A percentile compares a stretch with the other conserved stretches of the same genome.
phyloP scores from a whole-genome alignment of 2,329 filamentous ascomycete genomes.

The Venturia effusa region DNA sequence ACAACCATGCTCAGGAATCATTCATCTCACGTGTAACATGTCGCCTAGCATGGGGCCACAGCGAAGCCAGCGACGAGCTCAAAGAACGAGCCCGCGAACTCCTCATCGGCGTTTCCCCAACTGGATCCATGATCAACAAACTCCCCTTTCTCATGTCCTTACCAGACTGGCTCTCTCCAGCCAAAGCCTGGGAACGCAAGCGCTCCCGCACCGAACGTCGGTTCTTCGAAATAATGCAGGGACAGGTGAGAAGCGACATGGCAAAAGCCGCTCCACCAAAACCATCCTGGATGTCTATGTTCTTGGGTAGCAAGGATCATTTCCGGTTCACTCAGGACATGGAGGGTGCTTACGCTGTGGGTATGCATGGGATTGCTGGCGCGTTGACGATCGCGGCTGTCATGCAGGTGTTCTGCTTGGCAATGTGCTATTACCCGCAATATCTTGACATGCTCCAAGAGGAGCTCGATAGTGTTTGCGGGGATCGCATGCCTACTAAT shows the following conservation, averaged over 20 bases:
- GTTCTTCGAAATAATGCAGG: constrained; percentile 35
- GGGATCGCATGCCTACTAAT: constrained; percentile 24
- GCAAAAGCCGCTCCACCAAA: constrained; percentile 20
- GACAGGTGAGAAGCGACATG: constrained; percentile 27
- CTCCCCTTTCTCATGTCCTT: constrained; percentile 34
- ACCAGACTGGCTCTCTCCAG: constrained; percentile 30
- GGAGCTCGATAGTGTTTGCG: constrained; percentile 30
- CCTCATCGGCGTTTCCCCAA: constrained; percentile 34
- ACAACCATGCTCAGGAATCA: constrained; percentile 34
- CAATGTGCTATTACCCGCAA: constrained; percentile 34
- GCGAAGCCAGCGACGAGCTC: constrained; percentile 33
- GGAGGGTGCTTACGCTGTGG: constrained; percentile 35
- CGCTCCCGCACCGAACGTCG: constrained; percentile 31
- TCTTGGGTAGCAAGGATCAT: constrained; percentile 28
- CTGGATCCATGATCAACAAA: constrained; percentile 34
- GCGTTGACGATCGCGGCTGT: constrained; percentile 36
- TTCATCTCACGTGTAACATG: constrained; percentile 37
- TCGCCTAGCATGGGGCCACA: constrained; percentile 35
- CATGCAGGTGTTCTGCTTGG: constrained; percentile 37
- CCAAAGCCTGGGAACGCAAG: constrained; percentile 34
- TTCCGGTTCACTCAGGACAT: constrained; percentile 33
- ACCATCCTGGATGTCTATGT: constrained; percentile 33
- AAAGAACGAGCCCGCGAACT: constrained; percentile 37
- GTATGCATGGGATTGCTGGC: constrained; percentile 37
- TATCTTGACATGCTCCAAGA: constrained; percentile 30